phyloP scores from a whole-genome alignment of 108 stramenopile genomes.

The Fragilaria crotonensis region DNA sequence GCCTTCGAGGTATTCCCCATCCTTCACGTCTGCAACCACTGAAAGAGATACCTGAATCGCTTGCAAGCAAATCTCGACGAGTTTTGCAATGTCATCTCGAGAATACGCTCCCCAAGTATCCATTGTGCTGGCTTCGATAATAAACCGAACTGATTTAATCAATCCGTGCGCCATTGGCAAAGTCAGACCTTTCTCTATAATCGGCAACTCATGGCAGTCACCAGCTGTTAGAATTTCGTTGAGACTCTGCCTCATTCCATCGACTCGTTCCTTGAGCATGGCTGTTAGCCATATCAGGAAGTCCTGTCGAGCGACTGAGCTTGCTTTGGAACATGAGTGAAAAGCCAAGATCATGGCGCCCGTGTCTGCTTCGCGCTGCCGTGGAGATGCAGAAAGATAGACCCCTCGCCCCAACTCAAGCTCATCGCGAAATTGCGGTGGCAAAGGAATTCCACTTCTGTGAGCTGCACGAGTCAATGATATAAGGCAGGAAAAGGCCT shows the following conservation, averaged over 20 bases:
- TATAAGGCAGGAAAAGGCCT: slow-evolving; percentile 17
- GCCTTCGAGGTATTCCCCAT: slow-evolving; percentile 35
- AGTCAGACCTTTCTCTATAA: background rate
- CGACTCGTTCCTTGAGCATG: background rate
- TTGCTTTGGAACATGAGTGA: slow-evolving; percentile 21
- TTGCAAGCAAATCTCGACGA: slow-evolving; percentile 22
- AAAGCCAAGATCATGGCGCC: slow-evolving; percentile 44
- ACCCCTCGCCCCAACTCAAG: slow-evolving; percentile 21
- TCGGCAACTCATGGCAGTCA: background rate
- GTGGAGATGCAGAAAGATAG: slow-evolving; percentile 46
- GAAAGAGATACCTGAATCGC: slow-evolving; percentile 44
- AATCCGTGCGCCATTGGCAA: slow-evolving; percentile 66
- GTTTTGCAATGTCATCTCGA: background rate
- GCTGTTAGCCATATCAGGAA: background rate
- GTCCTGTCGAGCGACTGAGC: slow-evolving; percentile 9
- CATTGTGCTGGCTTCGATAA: slow-evolving; percentile 10
- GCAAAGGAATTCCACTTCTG: slow-evolving; percentile 7
- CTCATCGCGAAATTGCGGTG: background rate
- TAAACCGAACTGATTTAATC: slow-evolving; percentile 30
- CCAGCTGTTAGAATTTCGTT: background rate
- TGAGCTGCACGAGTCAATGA: slow-evolving; percentile 22
- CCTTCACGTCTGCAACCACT: slow-evolving; percentile 51
- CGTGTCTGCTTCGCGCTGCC: slow-evolving; percentile 60
- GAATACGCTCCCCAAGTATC: background rate
- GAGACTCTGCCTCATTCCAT: slow-evolving; percentile 5